These are phyloP conservation scores for Mucor velutinosus DNA, from an alignment of 371 early-diverging fungal genomes.

Conservation along the genomic window DNA sequence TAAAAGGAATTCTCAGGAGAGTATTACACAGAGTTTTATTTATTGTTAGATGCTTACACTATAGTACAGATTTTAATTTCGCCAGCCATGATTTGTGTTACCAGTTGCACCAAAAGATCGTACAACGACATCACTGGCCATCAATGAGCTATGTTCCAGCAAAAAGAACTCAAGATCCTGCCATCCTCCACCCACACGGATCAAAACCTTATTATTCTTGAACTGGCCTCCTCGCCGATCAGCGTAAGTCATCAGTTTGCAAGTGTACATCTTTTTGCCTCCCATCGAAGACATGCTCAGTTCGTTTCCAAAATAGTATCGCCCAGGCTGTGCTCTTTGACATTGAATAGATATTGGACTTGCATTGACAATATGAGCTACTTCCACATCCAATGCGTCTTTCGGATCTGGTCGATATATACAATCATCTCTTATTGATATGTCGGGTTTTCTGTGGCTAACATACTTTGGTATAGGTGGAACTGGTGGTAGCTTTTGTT, in stretches of 20 bases:
- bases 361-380: constrained; percentile 57
- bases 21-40: background rate
- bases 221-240: constrained; percentile 17
- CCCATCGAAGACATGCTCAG: constrained; percentile 43
- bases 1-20: too few relatives aligned
- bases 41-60: background rate
- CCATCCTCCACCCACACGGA: constrained; percentile 70
- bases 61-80: background rate
- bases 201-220: constrained; percentile 55
- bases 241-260: constrained; percentile 47
- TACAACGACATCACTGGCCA: constrained; percentile 36
- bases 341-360: constrained; percentile 55
- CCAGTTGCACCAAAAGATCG: background rate
- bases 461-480: constrained; percentile 26
- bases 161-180: constrained; percentile 66
- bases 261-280: constrained; percentile 50
- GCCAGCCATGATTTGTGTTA: background rate
- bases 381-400: constrained; percentile 62
- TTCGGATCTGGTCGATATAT: constrained; percentile 48
- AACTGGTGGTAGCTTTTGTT: constrained; percentile 25
- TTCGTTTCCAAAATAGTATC: constrained; percentile 65
- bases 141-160: constrained; percentile 53
- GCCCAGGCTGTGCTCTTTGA: constrained; percentile 42
- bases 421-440: constrained; percentile 8
- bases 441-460: constrained; percentile 21